Base-by-base conservation (phyloP, 106 monocot genomes). In the Dioscorea zingiberensis region DNA sequence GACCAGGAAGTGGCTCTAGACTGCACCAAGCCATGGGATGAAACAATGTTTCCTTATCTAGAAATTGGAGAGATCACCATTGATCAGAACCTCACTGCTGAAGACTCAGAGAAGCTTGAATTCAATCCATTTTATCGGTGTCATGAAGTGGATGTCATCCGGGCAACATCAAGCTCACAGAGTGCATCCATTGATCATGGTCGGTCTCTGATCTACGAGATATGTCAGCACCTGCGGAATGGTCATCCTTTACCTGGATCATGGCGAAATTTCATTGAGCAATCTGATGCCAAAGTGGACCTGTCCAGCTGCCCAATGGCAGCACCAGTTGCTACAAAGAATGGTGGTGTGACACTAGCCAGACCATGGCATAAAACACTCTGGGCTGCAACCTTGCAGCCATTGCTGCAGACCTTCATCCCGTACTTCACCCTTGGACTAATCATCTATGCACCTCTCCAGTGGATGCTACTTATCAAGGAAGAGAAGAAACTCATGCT, bases 111-210 rank as follows among this genome's bases (percentile, higher is more conserved):
- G 78, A 49, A 26, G 47, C 67, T 83, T 11, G 78, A 83, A 67
- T 83, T 83, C 71, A 78, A 83, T 49, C 83, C 83, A 1, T 83
- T 58, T 61, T 70, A 66, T 21, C 24, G 67, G 22, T 67, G 83
- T n/a, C 60, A 46, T 12, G 83, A 75, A 49, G 78, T 74, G 49
- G 83, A 78, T 44, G 69, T 78, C 13, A 60, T 83, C 28, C 53
- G 61, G 12, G 83, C 83, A 2, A 83, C 78, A 17, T 83, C 83
- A 2, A 59, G 66, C 74, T 51, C 70, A 2, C 71, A 74, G 61
- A 83, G 83, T 13, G 74, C 83, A 25, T 83, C 83, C 14, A 71
- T 83, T 19, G 83, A 83, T 71, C 83, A 83, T 7, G 83, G 83
- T 0, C 77, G 78, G 29, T 83, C 83, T 0, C 55, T 83, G 64